Base-by-base conservation (phyloP, 1,139 yeast genomes). In the Yamadazyma oceani region DNA sequence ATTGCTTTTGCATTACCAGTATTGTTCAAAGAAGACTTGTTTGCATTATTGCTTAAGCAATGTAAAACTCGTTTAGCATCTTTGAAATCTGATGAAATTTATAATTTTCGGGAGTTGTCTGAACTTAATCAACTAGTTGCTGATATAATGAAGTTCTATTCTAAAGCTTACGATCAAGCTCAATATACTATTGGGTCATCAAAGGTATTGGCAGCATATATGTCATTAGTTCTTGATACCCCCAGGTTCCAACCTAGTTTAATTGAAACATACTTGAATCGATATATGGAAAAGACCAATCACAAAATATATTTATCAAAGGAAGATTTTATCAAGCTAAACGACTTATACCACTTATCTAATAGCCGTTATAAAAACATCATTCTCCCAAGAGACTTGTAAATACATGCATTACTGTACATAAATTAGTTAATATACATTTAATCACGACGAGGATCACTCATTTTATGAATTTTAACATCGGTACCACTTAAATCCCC, bases 381-480 rank as follows among this genome's bases (percentile, higher is more conserved):
- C 15, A 29, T 28, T 15, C 15, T 13, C 26, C 16, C 23, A 8
- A 8, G 11, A 14, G 17, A 12, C n/a, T 22, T 26, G 21, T 21
- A 25, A 10, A 16, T 32, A 22, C n/a, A 11, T 19, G 19, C 14
- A 30, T 19, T 24, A 32, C 13, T 24, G n/a, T 4, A 26, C 16
- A n/a, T n/a, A 6, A 26, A n/a, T n/a, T n/a, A n/a, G 6, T 3
- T 15, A 15, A 15, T 27, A 16, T 5, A 27, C 21, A 19, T 19
- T 27, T 16, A 27, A 35, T 58, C 58, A 31, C 44, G 53, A 46
- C 76, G 57, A 5, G 85, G 84, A 44, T 78, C 80, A 38, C 72
- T 65, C 69, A 89, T 82, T 51, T 78, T 78, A 49, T 85, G 92
- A 27, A 90, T 85, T 46, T 67, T 73, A 7, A 89, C 88, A 46